A percentile compares a stretch with the other conserved stretches of the same genome.
Conservation (phyloP, 2,329 filamentous ascomycete species). For the Knoxdaviesia capensis region DNA sequence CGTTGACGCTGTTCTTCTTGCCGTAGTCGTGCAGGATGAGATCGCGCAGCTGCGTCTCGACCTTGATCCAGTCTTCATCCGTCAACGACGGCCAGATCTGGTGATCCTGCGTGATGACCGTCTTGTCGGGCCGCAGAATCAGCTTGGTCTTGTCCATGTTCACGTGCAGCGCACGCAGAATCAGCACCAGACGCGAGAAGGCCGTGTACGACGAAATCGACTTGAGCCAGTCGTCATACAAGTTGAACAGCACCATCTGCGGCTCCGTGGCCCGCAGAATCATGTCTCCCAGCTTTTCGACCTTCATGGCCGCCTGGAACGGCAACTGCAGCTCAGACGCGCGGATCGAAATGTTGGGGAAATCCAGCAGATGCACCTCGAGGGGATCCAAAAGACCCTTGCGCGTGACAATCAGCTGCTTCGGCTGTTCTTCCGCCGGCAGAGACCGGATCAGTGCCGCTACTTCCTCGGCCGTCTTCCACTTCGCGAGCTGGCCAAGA, state of each 20-base stretch:
- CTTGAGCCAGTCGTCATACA: conserved; percentile 98
- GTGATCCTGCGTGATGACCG: conserved; percentile 92
- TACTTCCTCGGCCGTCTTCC: conserved; percentile 99
- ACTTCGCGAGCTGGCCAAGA: conserved; percentile 93
- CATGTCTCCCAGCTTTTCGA: conserved; percentile 98
- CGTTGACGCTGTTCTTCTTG: conserved; percentile 99
- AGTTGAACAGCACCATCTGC: conserved; percentile 99
- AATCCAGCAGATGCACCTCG: conserved; percentile 91
- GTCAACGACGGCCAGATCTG: conserved; percentile 93
- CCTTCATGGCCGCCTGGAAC: conserved; percentile 99
- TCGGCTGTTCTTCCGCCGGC: conserved; percentile 93
- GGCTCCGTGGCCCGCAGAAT: conserved; percentile 92
- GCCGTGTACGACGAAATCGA: conserved; percentile 96
- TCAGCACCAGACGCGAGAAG: conserved; percentile 86
- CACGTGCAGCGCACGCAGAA: conserved; percentile 84
- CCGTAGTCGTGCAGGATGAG: conserved; percentile 95
- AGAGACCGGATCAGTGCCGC: conserved; percentile 88
- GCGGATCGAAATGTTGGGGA: conserved; percentile 96
- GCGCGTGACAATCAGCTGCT: conserved; percentile 93
- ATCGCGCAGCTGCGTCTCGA: conserved; percentile 91
- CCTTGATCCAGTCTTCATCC: conserved; percentile 98
- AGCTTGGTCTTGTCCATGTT: conserved; percentile 98
- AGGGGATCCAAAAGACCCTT: conserved; percentile 94
- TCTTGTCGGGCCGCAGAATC: conserved; percentile 87
- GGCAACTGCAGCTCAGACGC: conserved; percentile 92